Evolutionary conservation across 139 green algal genomes (phyloP), one percentile per base, ranked within the genome.

Genomic region (Tetraselmis chui): DNA sequence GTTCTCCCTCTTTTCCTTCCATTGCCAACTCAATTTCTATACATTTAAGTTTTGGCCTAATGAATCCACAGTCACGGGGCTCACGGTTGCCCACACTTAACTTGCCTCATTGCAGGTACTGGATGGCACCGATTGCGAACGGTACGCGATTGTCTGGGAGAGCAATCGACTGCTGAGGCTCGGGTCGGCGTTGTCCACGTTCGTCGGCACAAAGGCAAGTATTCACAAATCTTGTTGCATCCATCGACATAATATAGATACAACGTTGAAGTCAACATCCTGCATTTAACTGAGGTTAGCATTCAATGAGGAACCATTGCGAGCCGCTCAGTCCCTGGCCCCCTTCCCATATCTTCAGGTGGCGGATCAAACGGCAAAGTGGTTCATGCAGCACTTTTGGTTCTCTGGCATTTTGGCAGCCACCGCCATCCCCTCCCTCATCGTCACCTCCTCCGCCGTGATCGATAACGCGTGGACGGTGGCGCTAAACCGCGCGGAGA

Each of bases 81-180:
- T n/a, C n/a, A n/a, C n/a, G n/a, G n/a, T n/a, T n/a, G n/a, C n/a
- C n/a, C n/a, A n/a, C n/a, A n/a, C n/a, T n/a, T n/a, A n/a, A 22
- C 76, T 67, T 18, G 45, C 45, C 45, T 5, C 11, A 67, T 18
- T 5, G 45, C 45, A 67, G 45, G 45, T 67, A 18, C 45, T 67
- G 45, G 45, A 67, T 18, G 45, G 45, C 45, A 67, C 11, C 45
- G 45, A 67, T 18, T 67, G 45, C 18, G 45, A 67, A 18, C 45
- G 83, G 30, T 89, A 93, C 79, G 83, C 83, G 1, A 84, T 95
- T 32, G 90, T 95, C 30, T 97, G 93, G 93, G 92, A 95, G 83
- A 86, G 83, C 22, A 59, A 86, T 31, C 85, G 93, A 78, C 91
- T 95, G 75, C 81, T 89, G 77, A 81, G 81, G 59, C 85, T 93